phyloP scores from a whole-genome alignment of 2,329 filamentous ascomycete genomes.

The Lachnellula suecica region DNA sequence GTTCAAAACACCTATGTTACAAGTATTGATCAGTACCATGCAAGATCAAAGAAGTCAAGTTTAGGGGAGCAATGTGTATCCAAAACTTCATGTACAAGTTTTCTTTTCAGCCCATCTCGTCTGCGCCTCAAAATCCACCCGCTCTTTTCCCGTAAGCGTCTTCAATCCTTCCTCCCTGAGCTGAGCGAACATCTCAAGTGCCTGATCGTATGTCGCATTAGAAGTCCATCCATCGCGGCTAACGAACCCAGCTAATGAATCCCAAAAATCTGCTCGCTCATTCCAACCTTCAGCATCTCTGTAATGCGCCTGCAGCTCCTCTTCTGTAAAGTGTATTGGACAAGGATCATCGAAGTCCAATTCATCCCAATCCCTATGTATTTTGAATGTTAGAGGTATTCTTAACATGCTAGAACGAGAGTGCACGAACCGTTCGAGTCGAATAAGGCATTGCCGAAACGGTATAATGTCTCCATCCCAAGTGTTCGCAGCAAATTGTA shows the following conservation, averaged over 20 bases:
- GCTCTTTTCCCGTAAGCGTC: slow-evolving; percentile 33
- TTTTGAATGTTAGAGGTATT: slow-evolving; percentile 13
- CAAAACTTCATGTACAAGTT: too few relatives aligned
- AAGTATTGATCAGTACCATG: too few relatives aligned
- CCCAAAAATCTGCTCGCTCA: slow-evolving; percentile 33
- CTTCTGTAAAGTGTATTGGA: slow-evolving; percentile 26
- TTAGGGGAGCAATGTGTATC: too few relatives aligned
- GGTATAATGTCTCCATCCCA: slow-evolving; percentile 35
- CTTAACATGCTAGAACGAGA: slow-evolving; percentile 7
- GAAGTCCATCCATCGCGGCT: slow-evolving; percentile 38
- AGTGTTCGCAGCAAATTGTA: slow-evolving; percentile 31
- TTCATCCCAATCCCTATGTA: slow-evolving; percentile 30
- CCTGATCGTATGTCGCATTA: slow-evolving; percentile 35
- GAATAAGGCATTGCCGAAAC: slow-evolving; percentile 33
- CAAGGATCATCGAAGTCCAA: slow-evolving; percentile 27
- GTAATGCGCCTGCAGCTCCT: slow-evolving; percentile 14
- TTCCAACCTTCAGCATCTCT: slow-evolving; percentile 26
- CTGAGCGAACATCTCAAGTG: slow-evolving; percentile 35
- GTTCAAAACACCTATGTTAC: too few relatives aligned
- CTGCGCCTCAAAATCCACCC: slow-evolving; percentile 32
- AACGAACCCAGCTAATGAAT: slow-evolving; percentile 34
- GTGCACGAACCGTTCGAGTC: slow-evolving; percentile 31
- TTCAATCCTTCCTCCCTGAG: slow-evolving; percentile 34
- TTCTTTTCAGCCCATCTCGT: slow-evolving; percentile 29
- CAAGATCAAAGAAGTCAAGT: too few relatives aligned